A percentile compares a stretch with the other conserved stretches of the same genome.
These are phyloP conservation scores for Verbena officinalis DNA, from an alignment of 257 asterid genomes.

Conservation along the genomic window DNA sequence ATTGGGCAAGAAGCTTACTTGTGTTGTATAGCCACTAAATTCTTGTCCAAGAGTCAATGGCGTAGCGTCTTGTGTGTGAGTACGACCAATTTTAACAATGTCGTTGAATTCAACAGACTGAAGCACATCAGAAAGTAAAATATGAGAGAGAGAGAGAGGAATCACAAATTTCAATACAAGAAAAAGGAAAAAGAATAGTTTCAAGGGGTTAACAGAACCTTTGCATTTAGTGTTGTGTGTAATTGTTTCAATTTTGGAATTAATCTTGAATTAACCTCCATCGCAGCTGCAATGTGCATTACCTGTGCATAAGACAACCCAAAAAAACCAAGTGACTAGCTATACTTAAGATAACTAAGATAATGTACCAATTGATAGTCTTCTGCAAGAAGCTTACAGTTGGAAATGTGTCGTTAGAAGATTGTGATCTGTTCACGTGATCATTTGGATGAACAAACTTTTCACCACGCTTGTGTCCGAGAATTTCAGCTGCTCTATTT, in stretches of 20 bases:
- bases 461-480: conserved; percentile 89
- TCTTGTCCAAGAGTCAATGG: conserved; percentile 99
- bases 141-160: background rate
- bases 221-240: conserved; percentile 73
- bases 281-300: conserved; percentile 98
- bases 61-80: conserved; percentile 99
- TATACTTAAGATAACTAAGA: conserved; percentile 8
- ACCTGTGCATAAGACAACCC: conserved; percentile 52
- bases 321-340: conserved; percentile 21
- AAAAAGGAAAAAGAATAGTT: background rate
- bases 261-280: conserved; percentile 80
- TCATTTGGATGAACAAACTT: conserved; percentile 96
- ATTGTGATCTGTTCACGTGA: conserved; percentile 95
- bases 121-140: conserved; percentile 17
- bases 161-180: background rate
- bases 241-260: conserved; percentile 85
- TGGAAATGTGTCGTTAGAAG: conserved; percentile 98
- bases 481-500: conserved; percentile 96
- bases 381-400: conserved; percentile 65
- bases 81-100: conserved; percentile 97
- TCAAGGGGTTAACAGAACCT: conserved; percentile 49
- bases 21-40: conserved; percentile 97
- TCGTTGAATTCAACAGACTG: conserved; percentile 85
- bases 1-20: conserved; percentile 54
- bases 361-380: conserved; percentile 13